Percentiles rank a stretch among this genome's conserved stretches.
These are phyloP conservation scores for Saprolegnia diclina DNA, from an alignment of 352 stramenopile genomes.

Conservation along the genomic window DNA sequence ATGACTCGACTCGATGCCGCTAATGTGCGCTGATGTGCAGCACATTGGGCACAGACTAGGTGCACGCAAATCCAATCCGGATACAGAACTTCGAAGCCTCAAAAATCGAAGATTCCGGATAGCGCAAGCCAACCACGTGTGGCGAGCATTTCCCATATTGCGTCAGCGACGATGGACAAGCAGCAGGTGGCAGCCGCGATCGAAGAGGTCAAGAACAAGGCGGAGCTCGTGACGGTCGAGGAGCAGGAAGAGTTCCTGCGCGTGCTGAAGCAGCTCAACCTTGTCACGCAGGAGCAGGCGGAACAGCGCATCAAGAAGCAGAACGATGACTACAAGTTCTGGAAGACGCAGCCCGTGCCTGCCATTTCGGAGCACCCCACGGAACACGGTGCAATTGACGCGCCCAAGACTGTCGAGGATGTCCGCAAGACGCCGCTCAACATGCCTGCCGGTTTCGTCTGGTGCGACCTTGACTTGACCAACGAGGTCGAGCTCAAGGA, in stretches of 20 bases:
- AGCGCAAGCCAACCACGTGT: not conserved
- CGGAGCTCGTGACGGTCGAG: constrained; percentile 24
- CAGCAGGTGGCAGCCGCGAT: not conserved
- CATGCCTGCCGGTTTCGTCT: constrained; percentile 95
- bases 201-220: constrained; percentile 22
- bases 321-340: constrained; percentile 81
- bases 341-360: constrained; percentile 86
- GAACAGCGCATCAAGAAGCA: constrained; percentile 19
- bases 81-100: not conserved
- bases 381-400: constrained; percentile 91
- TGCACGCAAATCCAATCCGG: not conserved
- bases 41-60: too few relatives aligned
- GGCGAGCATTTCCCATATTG: not conserved
- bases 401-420: constrained; percentile 83
- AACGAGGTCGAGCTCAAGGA: constrained; percentile 74
- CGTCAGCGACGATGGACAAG: not conserved
- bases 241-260: constrained; percentile 68
- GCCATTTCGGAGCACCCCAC: constrained; percentile 56
- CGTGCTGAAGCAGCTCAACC: constrained; percentile 56
- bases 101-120: not conserved
- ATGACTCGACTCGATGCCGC: too few relatives aligned
- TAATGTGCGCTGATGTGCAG: too few relatives aligned
- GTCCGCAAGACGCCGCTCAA: constrained; percentile 91
- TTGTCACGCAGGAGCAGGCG: constrained; percentile 35
- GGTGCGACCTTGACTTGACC: constrained; percentile 87